Percentiles rank a stretch among this genome's conserved stretches.
These are phyloP conservation scores for Spathaspora sp. DNA, from an alignment of 1,139 yeast species.

Conservation along the genomic window DNA sequence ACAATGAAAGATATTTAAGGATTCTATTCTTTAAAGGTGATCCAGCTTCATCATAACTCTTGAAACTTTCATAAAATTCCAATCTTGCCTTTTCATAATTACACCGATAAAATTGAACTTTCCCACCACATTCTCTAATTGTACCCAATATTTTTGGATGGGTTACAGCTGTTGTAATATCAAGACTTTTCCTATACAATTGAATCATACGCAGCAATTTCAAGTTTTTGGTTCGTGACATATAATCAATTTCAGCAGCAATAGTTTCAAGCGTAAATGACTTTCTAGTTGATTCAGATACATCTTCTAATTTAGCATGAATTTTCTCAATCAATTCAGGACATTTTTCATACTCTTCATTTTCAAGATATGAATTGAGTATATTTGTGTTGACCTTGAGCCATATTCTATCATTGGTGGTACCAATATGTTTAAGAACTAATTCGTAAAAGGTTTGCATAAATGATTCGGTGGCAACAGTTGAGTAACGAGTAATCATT, in stretches of 20 bases:
- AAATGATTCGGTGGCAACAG: conserved; percentile 27
- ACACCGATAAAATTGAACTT: conserved; percentile 59
- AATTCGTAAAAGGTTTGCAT: conserved; percentile 30
- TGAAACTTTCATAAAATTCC: conserved; percentile 71
- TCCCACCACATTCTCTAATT: conserved; percentile 74
- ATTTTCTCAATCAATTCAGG: conserved; percentile 38
- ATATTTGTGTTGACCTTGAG: conserved; percentile 54
- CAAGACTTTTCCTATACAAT: conserved; percentile 49
- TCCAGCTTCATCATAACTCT: conserved; percentile 79
- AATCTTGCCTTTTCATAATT: conserved; percentile 63
- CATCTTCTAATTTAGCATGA: conserved; percentile 35
- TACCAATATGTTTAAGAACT: conserved; percentile 17
- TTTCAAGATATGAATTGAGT: conserved; percentile 48
- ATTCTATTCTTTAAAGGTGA: conserved; percentile 54
- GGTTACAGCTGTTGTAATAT: conserved; percentile 62
- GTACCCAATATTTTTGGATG: conserved; percentile 75
- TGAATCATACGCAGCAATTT: conserved; percentile 43
- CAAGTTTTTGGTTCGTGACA: conserved; percentile 27
- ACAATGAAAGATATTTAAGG: conserved; percentile 60
- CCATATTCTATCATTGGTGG: conserved; percentile 54
- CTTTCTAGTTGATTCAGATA: conserved; percentile 44
- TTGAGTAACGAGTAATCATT: conserved; percentile 48
- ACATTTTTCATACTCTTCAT: conserved; percentile 36
- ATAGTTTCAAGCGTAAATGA: conserved; percentile 59
- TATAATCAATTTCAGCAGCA: conserved; percentile 62